Base-by-base conservation (phyloP, 306 rosid species). In the Elaeagnus macrophylla region DNA sequence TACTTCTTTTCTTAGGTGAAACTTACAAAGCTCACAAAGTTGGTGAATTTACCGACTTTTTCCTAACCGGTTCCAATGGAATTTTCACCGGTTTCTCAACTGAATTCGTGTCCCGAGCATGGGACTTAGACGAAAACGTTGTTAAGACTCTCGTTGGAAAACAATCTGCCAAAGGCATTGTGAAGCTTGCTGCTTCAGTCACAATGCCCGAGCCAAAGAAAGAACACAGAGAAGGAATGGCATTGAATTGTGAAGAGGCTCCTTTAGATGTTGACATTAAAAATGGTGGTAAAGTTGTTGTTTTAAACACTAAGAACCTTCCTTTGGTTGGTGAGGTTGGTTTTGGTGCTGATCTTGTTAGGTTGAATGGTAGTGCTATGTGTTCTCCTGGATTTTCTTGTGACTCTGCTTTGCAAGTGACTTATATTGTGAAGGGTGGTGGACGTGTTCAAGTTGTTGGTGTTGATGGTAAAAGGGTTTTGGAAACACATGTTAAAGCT, bases 291-390 rank as follows among this genome's bases (percentile, higher is more conserved):
- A 73, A 85, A 64, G 95, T 85, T 36, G 95, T 85, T 9, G 79
- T 85, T 0, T 53, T 85, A 80, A 88, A 88, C 74, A 83, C 94
- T 12, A 71, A 79, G 56, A 88, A 88, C 65, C 89, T 84, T 35
- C 94, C 90, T 6, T 73, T 88, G 77, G 90, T 88, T 37, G 94
- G 94, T 13, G 81, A 84, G 68, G 81, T 88, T 50, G 90, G 90
- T 1, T 58, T 77, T 7, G 96, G 94, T 7, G 94, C 94, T 11
- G 90, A 88, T 51, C 82, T 84, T 45, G 94, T 88, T 8, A 74
- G 90, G 62, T 45, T 88, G 74, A 88, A 88, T 53, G 90, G 94
- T 5, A 56, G 62, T 1, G 94, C 88, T 6, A 84, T 88, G 96
- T 84, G 95, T 58, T 81, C 88, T 19, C 95, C 88, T 0, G 95